Conservation (phyloP, 176 grass and related monocot genomes). For the Leersia perrieri region DNA sequence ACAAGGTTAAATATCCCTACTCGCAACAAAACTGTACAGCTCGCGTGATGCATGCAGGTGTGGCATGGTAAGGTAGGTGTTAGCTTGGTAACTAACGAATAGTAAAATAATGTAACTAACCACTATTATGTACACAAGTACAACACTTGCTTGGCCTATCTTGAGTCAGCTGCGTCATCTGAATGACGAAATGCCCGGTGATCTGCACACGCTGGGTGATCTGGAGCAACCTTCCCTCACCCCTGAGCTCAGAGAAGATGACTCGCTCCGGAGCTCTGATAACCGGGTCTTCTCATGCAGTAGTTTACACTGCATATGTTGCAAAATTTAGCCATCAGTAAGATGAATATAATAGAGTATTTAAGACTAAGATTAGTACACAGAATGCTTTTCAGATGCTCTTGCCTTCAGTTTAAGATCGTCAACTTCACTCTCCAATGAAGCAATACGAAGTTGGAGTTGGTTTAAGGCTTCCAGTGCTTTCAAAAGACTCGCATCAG, state of each 20-base stretch:
- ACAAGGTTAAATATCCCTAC: neutral
- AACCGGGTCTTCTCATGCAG: constrained; percentile 54
- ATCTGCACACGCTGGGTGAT: constrained; percentile 19
- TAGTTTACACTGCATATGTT: constrained; percentile 49
- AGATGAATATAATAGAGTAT: neutral
- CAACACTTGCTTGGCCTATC: neutral
- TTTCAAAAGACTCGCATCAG: constrained; percentile 46
- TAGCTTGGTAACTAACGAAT: constrained; percentile 43
- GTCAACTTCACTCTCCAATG: constrained; percentile 55
- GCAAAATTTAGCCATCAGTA: neutral
- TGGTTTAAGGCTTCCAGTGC: constrained; percentile 60
- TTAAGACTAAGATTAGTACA: neutral
- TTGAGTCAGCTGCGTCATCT: neutral
- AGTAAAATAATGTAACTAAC: neutral
- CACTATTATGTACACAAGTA: constrained; percentile 40
- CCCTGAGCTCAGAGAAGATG: constrained; percentile 27
- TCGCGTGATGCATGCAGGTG: neutral
- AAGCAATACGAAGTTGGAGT: constrained; percentile 55
- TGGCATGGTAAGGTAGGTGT: constrained; percentile 24
- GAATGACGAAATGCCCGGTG: constrained; percentile 46
- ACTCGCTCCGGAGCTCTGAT: constrained; percentile 32
- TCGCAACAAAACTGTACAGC: constrained; percentile 18
- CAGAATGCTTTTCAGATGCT: neutral
- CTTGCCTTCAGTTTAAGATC: constrained; percentile 77
- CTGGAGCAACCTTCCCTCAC: neutral